Conservation (phyloP, 2,329 filamentous ascomycete genomes). For the Magnaporthiopsis incrustans region DNA sequence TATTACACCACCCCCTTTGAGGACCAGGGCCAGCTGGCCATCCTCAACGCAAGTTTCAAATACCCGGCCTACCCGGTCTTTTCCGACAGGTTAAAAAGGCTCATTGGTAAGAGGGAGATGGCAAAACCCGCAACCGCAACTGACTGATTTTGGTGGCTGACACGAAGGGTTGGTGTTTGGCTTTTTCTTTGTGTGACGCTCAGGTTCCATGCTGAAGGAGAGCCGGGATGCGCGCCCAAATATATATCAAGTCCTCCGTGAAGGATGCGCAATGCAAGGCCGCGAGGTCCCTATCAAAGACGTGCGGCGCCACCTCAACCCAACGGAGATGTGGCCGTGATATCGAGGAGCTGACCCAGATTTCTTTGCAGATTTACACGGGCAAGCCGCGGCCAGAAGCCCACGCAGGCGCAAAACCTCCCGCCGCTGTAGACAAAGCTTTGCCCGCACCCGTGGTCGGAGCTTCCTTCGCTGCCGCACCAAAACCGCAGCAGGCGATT, state of each 20-base stretch:
- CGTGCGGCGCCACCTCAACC: constrained; percentile 33
- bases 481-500: constrained; percentile 62
- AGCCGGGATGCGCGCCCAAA: constrained; percentile 72
- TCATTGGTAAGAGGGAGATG: constrained; percentile 61
- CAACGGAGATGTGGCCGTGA: not conserved
- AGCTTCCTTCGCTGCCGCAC: constrained; percentile 70
- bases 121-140: no score
- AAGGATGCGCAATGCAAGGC: constrained; percentile 83
- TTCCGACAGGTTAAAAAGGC: constrained; percentile 77
- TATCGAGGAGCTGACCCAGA: not conserved
- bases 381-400: constrained; percentile 56
- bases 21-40: constrained; percentile 94
- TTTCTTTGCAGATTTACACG: constrained; percentile 56
- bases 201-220: constrained; percentile 85
- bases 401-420: constrained; percentile 32
- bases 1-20: constrained; percentile 99
- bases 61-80: constrained; percentile 85
- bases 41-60: constrained; percentile 89
- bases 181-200: not conserved
- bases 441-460: constrained; percentile 59
- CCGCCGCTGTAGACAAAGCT: constrained; percentile 45
- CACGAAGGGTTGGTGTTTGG: not conserved
- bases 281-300: constrained; percentile 82
- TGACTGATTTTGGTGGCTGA: not conserved
- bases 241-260: constrained; percentile 85